These are phyloP conservation scores for Thielaviopsis cerberus DNA, from an alignment of 2,329 filamentous ascomycete species.

Conservation along the genomic window DNA sequence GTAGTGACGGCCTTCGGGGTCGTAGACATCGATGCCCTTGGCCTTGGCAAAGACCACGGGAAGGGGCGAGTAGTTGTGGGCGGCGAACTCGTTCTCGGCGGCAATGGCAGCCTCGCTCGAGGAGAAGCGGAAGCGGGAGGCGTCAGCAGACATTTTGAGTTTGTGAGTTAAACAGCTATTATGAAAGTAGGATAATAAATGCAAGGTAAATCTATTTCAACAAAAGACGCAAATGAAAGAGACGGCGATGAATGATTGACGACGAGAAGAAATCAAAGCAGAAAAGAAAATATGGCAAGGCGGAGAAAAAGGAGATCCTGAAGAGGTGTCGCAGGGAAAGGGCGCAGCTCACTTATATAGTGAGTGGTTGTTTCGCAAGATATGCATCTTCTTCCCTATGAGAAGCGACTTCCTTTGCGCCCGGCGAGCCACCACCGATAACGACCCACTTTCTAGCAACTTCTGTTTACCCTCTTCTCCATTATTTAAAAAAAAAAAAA, in stretches of 20 bases:
- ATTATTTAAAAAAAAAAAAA: not conserved
- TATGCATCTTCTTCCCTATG: not conserved
- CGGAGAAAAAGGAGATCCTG: not conserved
- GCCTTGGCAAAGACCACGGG: conserved; percentile 83
- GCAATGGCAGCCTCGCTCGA: conserved; percentile 66
- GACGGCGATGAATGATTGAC: not conserved
- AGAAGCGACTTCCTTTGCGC: not conserved
- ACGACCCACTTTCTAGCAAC: not conserved
- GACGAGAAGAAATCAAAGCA: not conserved
- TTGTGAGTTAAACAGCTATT: not conserved
- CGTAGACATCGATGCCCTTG: conserved; percentile 78
- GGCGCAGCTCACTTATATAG: not conserved
- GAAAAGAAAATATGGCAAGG: not conserved
- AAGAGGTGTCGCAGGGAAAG: not conserved
- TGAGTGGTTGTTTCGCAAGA: not conserved
- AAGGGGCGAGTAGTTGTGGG: conserved; percentile 96
- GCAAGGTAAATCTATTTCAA: not conserved
- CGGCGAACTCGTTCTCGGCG: conserved; percentile 66
- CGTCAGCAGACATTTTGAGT: conserved; percentile 39
- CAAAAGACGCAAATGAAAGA: not conserved
- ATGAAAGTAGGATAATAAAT: not conserved
- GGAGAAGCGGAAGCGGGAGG: conserved; percentile 47
- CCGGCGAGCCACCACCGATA: not conserved
- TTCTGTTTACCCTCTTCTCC: not conserved
- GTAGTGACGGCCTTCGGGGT: conserved; percentile 88